Evolutionary conservation across 768 basidiomycete species (phyloP), one percentile per base, ranked within the genome.

Genomic region (Amanita jacksonii): DNA sequence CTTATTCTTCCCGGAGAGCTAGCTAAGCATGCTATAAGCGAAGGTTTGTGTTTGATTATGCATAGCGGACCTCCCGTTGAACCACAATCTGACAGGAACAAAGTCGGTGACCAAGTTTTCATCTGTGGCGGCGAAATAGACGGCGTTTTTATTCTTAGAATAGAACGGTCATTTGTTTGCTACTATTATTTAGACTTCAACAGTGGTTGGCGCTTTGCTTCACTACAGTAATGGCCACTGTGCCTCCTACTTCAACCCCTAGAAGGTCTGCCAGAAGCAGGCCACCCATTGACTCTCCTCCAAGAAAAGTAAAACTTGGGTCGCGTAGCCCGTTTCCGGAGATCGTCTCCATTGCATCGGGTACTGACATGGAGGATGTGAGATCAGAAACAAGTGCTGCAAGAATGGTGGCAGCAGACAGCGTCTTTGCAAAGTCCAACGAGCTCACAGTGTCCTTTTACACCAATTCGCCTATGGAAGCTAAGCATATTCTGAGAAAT

Each of bases 11-110:
- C 85, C 42, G 86, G 85, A 66, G 85, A 87, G 62, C 73, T 89
- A 35, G 81, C 84, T 46, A 88, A 89, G 71, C 86, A 88, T 58
- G 86, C 86, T 54, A 87, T 88, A 65, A 87, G 84, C 5, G 86
- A 89, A 67, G 42, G 33, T 43, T 24, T 32, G n/a, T 23, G 25
- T 15, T 10, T 12, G n/a, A n/a, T n/a, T n/a, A n/a, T n/a, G n/a
- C n/a, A n/a, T n/a, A n/a, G n/a, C n/a, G n/a, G n/a, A n/a, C n/a
- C n/a, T n/a, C n/a, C n/a, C n/a, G n/a, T n/a, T n/a, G n/a, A n/a
- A n/a, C n/a, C n/a, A n/a, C n/a, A n/a, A 23, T 10, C 5, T 23
- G 8, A 22, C 33, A 43, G 44, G 44, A 22, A 45, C 36, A 27
- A 45, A 45, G 33, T 38, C 28, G 20, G 44, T 45, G 13, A 45